Evolutionary conservation across 495 filamentous ascomycete genomes (phyloP), one percentile per base, ranked within the genome.

Genomic region (Neurospora tetraspora): DNA sequence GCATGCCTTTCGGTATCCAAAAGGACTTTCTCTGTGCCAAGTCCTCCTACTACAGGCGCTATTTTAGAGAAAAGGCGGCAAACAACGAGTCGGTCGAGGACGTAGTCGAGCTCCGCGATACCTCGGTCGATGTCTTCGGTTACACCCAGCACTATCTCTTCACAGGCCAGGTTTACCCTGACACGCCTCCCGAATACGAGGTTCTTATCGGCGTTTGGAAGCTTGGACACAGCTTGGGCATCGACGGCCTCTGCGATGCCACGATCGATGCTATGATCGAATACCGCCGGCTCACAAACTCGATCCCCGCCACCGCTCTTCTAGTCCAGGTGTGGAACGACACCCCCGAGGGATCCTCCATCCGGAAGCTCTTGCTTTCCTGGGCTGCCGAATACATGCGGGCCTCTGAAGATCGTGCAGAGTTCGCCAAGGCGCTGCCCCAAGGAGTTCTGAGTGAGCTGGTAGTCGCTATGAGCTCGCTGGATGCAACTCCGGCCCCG

Each of bases 331-430:
- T 85, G 34, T 88, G 86, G 86, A 81, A 83, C 37, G 85, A 87
- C 69, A 86, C 85, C 5, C 85, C 86, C 0, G 85, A 86, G 71
- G 86, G 85, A 38, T 88, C 85, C 10, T 81, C 83, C 16, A 85
- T 88, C 42, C 81, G 86, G n/a, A 81, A 79, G 59, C 83, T 88
- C 31, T 81, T 88, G 18, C 80, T 88, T 16, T 78, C 77, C n/a
- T 88, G 86, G 86, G 86, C 86, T 18, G 86, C 86, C 5, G 86
- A 88, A 72, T 87, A 88, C 70, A 87, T 87, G 79, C 75, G 83
- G 73, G 85, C 85, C 3, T 84, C 84, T 10, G 82, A 85, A 10
- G 79, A 82, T 5, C 81, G 85, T 5, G 80, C 83, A 23, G 82
- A 85, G 70, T 88, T 88, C 70, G 86, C 83, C 20, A 81, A 84